Conservation (phyloP, 148 eudicot genomes). For the Heliosperma pusillum region DNA sequence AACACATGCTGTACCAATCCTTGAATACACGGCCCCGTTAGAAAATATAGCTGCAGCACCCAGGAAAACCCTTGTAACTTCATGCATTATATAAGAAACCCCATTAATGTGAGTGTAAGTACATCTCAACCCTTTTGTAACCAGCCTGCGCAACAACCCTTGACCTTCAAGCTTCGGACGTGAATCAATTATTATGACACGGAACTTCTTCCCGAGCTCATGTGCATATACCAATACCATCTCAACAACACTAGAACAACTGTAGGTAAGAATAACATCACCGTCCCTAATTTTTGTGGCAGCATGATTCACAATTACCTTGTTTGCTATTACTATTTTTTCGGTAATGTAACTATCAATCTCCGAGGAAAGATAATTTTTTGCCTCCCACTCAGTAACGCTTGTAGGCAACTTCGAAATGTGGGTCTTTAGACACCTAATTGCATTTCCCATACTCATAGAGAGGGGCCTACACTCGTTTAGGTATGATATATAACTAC, state of each 20-base stretch:
- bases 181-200: slow-evolving; percentile 88
- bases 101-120: slow-evolving; percentile 93
- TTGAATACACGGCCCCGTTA: slow-evolving; percentile 81
- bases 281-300: slow-evolving; percentile 70
- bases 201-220: slow-evolving; percentile 70
- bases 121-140: slow-evolving; percentile 70
- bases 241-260: slow-evolving; percentile 71
- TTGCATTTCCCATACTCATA: slow-evolving; percentile 94
- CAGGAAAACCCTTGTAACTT: slow-evolving; percentile 69
- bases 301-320: slow-evolving; percentile 67
- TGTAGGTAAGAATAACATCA: slow-evolving; percentile 80
- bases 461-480: slow-evolving; percentile 89
- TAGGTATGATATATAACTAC: slow-evolving; percentile 64
- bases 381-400: slow-evolving; percentile 70
- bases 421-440: slow-evolving; percentile 59
- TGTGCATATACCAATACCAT: slow-evolving; percentile 66
- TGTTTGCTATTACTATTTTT: slow-evolving; percentile 74
- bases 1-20: slow-evolving; percentile 86
- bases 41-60: slow-evolving; percentile 87
- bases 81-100: slow-evolving; percentile 85
- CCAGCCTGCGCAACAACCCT: slow-evolving; percentile 60
- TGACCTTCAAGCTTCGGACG: slow-evolving; percentile 89
- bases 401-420: slow-evolving; percentile 52
- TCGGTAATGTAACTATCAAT: slow-evolving; percentile 68
- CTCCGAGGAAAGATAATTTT: slow-evolving; percentile 48